Evolutionary conservation across 1,284 basidiomycete genomes (phyloP), one percentile per base, ranked within the genome.

Genomic region (Blastosporella zonata): DNA sequence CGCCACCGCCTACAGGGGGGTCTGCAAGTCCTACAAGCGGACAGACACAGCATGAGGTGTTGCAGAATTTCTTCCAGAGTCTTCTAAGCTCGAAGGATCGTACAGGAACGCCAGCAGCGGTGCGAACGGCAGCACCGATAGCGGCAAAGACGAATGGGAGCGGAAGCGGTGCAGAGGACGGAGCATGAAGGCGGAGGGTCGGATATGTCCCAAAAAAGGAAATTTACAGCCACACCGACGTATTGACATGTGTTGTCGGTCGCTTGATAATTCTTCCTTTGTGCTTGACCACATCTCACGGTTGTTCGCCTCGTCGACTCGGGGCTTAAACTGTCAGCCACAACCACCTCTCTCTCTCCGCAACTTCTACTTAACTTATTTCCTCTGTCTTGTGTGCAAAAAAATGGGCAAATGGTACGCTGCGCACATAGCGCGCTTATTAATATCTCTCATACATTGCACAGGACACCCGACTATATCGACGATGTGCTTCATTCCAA

Each of bases 1-100:
- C 71, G 21, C 78, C 83, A 0, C 70, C 75, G 13, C 67, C 71
- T 1, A 52, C 71, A 43, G 60, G 67, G 15, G 61, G 68, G 8
- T 65, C 73, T n/a, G 70, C 79, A 12, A 78, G 71, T 55, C 69
- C 79, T 23, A 70, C 74, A 5, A 71, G 55, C 10, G 75, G 75
- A n/a, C 82, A 81, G 63, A 78, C 79, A 37, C 85, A 89, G 54
- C 87, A 92, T 59, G 87, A 92, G 62, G 87, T 92, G 6, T 63
- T 93, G 53, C 87, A 90, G 58, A 87, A 88, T 63, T 93, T 93
- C 73, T 93, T 93, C 81, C 81, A 90, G 68, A 87, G 83, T 53
- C 64, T 93, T 58, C 67, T 93, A 55, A 84, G 75, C 56, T 79
- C 79, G 43, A 84, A 83, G 63, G 84, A 84, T 54, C 73, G 81